phyloP scores from a whole-genome alignment of 306 rosid genomes.

The Cicer yamashitae region DNA sequence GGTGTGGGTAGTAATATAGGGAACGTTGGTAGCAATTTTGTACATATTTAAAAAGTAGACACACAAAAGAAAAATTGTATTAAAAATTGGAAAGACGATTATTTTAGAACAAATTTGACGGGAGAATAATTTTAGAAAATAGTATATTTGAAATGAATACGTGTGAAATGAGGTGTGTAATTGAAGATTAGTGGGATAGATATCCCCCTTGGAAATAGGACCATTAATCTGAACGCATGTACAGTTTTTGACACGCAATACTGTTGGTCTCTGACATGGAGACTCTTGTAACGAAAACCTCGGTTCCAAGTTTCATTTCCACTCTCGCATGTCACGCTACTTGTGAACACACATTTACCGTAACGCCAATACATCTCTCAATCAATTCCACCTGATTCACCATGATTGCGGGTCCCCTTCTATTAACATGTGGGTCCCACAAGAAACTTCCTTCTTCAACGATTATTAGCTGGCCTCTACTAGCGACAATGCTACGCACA shows the following conservation, averaged over 20 bases:
- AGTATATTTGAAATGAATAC: too few species aligned
- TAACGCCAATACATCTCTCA: conserved; percentile 24
- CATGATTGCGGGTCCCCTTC: background rate
- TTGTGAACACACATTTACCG: conserved; percentile 18
- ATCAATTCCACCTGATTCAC: background rate
- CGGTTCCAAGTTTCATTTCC: background rate
- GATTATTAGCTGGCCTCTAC: conserved; percentile 44
- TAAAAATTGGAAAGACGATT: too few species aligned
- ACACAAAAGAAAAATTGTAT: too few species aligned
- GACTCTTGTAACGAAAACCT: background rate
- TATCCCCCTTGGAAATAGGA: conserved; percentile 16
- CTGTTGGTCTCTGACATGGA: conserved; percentile 7
- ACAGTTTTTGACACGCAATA: background rate
- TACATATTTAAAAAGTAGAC: too few species aligned
- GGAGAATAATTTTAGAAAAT: too few species aligned
- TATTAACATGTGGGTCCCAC: background rate
- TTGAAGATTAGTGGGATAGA: background rate
- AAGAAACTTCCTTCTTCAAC: conserved; percentile 48
- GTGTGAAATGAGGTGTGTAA: too few species aligned
- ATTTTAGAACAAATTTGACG: too few species aligned
- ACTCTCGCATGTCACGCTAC: background rate
- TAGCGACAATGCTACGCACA: background rate
- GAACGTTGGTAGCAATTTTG: too few species aligned
- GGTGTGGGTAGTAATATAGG: too few species aligned
- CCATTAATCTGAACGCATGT: background rate